Evolutionary conservation across 371 early-diverging fungal species (phyloP), one percentile per base, ranked within the genome.

Genomic region (Mortierella sp.): DNA sequence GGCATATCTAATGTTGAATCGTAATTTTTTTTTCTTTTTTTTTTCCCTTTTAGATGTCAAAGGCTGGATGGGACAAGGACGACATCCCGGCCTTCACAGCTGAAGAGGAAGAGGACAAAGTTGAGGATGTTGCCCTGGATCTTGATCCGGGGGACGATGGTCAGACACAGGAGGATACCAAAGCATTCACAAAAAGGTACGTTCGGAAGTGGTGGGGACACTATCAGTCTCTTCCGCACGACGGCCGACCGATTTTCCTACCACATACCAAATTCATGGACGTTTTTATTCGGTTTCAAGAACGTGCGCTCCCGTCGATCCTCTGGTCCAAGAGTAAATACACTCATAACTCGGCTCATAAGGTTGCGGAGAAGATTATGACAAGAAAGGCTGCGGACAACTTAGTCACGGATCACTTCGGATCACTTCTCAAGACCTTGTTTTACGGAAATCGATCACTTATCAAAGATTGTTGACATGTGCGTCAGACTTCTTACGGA

Each of bases 1-100:
- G n/a, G n/a, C n/a, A n/a, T n/a, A n/a, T n/a, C n/a, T n/a, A n/a
- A n/a, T n/a, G n/a, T n/a, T n/a, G n/a, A n/a, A n/a, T n/a, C n/a
- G n/a, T n/a, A n/a, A 21, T 52, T 24, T 17, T 52, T 52, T 52
- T 51, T 52, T 52, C 21, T 52, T 52, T 50, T 50, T 50, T 30
- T 8, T 28, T 50, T 28, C 31, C 9, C 24, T 17, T 28, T 26
- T 49, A 49, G 50, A 49, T 27, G 50, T 17, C 30, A n/a, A 49
- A 49, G 30, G 26, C 15, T 49, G 50, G 50, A 27, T 49, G 50
- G 23, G 17, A 19, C 27, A 49, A 49, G 50, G 50, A 49, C 17
- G 30, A 49, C 9, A 17, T 28, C 11, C 27, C 50, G 23, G 50
- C 14, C 6, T 6, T 49, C 26, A 3, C 21, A 7, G 4, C 23